A percentile compares a stretch with the other conserved stretches of the same genome.
These are phyloP conservation scores for Phoma sp. DNA, from an alignment of 2,329 filamentous ascomycete species.

Conservation along the genomic window DNA sequence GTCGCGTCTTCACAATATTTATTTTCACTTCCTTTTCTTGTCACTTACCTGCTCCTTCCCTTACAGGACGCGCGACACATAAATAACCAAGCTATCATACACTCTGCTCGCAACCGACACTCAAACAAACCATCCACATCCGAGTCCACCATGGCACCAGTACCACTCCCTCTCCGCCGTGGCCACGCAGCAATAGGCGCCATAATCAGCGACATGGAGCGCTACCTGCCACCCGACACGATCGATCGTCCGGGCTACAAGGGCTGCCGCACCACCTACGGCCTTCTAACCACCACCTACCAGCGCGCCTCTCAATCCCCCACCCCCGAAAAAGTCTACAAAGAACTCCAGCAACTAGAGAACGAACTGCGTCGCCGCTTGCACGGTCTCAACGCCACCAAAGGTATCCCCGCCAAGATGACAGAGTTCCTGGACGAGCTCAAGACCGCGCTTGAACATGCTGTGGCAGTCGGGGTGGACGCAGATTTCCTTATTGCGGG, in stretches of 20 bases:
- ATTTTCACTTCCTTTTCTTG: neutral
- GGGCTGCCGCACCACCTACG: slow-evolving; percentile 26
- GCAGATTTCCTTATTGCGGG: slow-evolving; percentile 16
- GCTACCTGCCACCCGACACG: slow-evolving; percentile 24
- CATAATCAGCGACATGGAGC: slow-evolving; percentile 26
- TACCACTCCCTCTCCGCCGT: neutral
- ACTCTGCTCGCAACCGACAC: neutral
- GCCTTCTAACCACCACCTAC: slow-evolving; percentile 23
- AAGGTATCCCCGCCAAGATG: slow-evolving; percentile 28
- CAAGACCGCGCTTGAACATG: slow-evolving; percentile 15
- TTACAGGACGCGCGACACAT: neutral
- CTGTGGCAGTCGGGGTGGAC: slow-evolving; percentile 17
- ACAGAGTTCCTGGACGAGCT: slow-evolving; percentile 23
- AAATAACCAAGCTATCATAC: neutral
- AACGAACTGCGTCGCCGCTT: slow-evolving; percentile 23
- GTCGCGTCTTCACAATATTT: neutral
- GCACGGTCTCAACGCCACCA: slow-evolving; percentile 19
- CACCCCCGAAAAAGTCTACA: slow-evolving; percentile 23
- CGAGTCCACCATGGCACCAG: neutral
- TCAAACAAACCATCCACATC: too few relatives aligned
- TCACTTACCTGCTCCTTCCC: neutral
- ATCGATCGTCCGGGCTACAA: slow-evolving; percentile 22
- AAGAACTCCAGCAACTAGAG: slow-evolving; percentile 24
- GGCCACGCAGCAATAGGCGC: slow-evolving; percentile 25
- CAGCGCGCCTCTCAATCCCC: slow-evolving; percentile 16